Base-by-base conservation (phyloP, 2,329 filamentous ascomycete genomes). In the Nemania sp. region DNA sequence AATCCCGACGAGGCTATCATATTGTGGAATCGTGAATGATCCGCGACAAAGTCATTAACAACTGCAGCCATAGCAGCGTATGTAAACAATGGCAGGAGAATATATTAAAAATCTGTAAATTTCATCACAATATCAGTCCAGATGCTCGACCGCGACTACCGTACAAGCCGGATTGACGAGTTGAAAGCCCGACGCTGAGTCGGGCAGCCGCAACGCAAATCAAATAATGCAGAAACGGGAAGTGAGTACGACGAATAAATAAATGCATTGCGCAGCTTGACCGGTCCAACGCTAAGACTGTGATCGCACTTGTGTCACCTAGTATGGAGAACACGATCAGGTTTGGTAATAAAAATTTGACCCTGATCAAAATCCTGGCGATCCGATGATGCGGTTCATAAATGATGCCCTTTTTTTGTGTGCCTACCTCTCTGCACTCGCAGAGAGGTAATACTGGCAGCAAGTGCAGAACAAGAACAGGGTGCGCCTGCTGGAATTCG, bases 41-140 rank as follows among this genome's bases (percentile, higher is more conserved):
- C 86, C 72, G 89, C 82, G 74, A 86, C 84, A 76, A 86, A 86
- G 77, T 93, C 90, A 72, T 81, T 81, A 64, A 86, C 80, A 73
- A 86, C 72, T 73, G 82, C 78, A 68, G 82, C 83, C 83, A 86
- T 86, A 75, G 72, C 79, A 61, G 36, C 52, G 48, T 34, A 31
- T 15, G 19, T 49, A 12, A 33, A 48, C 36, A 48, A 52, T 22
- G 46, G 19, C 8, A 43, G 26, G 34, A 45, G 37, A 8, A 31
- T 50, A 49, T 26, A 26, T 23, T 50, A 50, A 48, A 51, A 61
- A 7, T 56, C 56, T 33, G 1, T 26, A 15, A 6, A 12, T 9
- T n/a, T 14, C 6, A 49, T 20, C 5, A 15, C 5, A 5, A 34
- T 28, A 34, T 60, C 36, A 60, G 57, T 22, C 20, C 41, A 6